Base-by-base conservation (phyloP, 2,329 filamentous ascomycete species). In the Colletotrichum camelliae region DNA sequence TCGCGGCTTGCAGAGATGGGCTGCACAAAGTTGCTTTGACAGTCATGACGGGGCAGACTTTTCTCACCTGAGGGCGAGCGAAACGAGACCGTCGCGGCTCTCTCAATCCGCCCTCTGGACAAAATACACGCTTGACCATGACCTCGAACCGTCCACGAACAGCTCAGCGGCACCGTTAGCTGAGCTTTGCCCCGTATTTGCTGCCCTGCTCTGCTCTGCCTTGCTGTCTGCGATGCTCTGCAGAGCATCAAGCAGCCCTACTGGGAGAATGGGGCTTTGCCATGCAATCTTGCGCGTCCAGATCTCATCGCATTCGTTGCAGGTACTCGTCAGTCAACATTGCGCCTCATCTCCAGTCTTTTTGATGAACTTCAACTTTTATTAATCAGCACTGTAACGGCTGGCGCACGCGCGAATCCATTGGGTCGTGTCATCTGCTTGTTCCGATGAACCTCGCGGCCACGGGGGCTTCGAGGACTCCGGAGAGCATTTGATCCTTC, bases 361-460 rank as follows among this genome's bases (percentile, higher is more conserved):
- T 37, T 39, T 58, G 43, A 27, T 62, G 9, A 67, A 66, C n/a
- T 55, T 60, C 7, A 61, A 15, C 29, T 68, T 74, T 18, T 37
- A 76, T 76, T 76, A 76, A 33, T 74, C 74, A 69, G 70, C 73
- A 37, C 70, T n/a, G 24, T 69, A 65, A 39, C 35, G 65, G 43
- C 70, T 75, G 72, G 24, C 52, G 70, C 70, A 68, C 35, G 8
- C 62, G 43, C 70, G 70, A 55, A 27, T 65, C 69, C 62, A 68
- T 58, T 69, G 64, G 70, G 35, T 76, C 68, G 52, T 60, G 74
- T 37, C 48, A 66, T 74, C 64, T 60, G 35, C 58, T 65, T 70
- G 57, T 58, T 48, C 33, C 27, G 58, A 35, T 39, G 18, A 31
- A 67, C 35, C 31, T 64, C 33, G 24, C 70, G 70, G 70, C 58